These are phyloP conservation scores for Hebeloma cylindrosporum DNA, from an alignment of 768 basidiomycete species.

Conservation along the genomic window DNA sequence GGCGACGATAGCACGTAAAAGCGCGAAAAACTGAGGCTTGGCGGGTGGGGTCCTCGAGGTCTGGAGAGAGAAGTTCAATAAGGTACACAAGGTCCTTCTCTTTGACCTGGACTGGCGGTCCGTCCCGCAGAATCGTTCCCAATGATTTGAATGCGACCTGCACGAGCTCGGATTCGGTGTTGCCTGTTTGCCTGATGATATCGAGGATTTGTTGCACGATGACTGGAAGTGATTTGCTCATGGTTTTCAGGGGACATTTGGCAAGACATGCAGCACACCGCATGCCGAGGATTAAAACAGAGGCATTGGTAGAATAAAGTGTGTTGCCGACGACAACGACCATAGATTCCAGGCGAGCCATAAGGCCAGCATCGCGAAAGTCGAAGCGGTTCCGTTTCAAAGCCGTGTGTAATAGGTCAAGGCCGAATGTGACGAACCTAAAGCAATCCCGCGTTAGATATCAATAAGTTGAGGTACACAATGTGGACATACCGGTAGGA, in stretches of 20 bases:
- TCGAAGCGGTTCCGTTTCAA: slow-evolving; percentile 85
- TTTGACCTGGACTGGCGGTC: slow-evolving; percentile 74
- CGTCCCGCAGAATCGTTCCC: slow-evolving; percentile 87
- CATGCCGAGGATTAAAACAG: slow-evolving; percentile 73
- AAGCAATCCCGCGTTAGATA: slow-evolving; percentile 4
- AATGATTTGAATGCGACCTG: slow-evolving; percentile 88
- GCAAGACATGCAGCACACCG: slow-evolving; percentile 79
- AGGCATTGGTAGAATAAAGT: slow-evolving; percentile 78
- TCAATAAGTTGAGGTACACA: background rate
- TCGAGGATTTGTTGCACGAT: slow-evolving; percentile 81
- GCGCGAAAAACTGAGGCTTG: slow-evolving; percentile 85
- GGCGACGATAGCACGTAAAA: slow-evolving; percentile 87
- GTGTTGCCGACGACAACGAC: slow-evolving; percentile 87
- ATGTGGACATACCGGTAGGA: slow-evolving; percentile 80
- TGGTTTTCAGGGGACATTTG: slow-evolving; percentile 77
- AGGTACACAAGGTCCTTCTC: slow-evolving; percentile 89
- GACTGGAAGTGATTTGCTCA: slow-evolving; percentile 76
- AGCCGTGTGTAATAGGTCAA: slow-evolving; percentile 88
- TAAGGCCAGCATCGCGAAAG: slow-evolving; percentile 68
- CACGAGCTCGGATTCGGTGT: slow-evolving; percentile 85
- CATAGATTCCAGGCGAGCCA: slow-evolving; percentile 86
- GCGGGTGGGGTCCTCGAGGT: slow-evolving; percentile 85
- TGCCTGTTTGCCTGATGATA: slow-evolving; percentile 80
- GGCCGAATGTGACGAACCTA: slow-evolving; percentile 88
- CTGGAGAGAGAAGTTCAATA: slow-evolving; percentile 82